phyloP scores from a whole-genome alignment of 805 yeast genomes.

The Candida tammaniensis region DNA sequence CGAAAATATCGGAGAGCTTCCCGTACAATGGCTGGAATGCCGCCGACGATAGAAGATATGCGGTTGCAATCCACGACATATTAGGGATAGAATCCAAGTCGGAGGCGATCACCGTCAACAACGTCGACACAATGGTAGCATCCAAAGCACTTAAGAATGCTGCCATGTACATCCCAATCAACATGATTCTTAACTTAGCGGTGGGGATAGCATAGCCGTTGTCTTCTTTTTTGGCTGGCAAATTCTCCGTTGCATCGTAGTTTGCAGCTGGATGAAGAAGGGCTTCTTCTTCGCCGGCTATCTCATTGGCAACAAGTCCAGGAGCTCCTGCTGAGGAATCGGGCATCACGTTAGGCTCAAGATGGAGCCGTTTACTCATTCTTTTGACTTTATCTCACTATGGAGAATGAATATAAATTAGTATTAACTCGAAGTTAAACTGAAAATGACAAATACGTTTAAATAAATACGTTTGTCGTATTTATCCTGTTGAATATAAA shows the following conservation, averaged over 20 bases:
- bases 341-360: slow-evolving; percentile 4
- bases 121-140: slow-evolving; percentile 64
- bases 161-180: slow-evolving; percentile 33
- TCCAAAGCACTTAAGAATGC: slow-evolving; percentile 64
- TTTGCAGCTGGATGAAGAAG: slow-evolving; percentile 4
- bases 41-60: slow-evolving; percentile 64
- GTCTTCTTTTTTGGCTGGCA: slow-evolving; percentile 11
- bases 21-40: slow-evolving; percentile 76
- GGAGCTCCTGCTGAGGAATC: slow-evolving; percentile 31
- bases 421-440: too few species aligned
- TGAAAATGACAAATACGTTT: too few species aligned
- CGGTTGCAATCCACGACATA: slow-evolving; percentile 72
- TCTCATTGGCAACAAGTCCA: slow-evolving; percentile 34
- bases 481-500: too few species aligned
- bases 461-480: too few species aligned
- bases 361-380: slow-evolving; percentile 3
- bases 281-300: slow-evolving; percentile 31
- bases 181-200: slow-evolving; percentile 25
- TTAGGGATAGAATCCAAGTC: slow-evolving; percentile 62
- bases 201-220: slow-evolving; percentile 30
- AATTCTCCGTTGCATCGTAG: slow-evolving; percentile 5
- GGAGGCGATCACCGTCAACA: slow-evolving; percentile 63
- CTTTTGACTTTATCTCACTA: too few species aligned
- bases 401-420: too few species aligned
- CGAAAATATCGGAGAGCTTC: slow-evolving; percentile 68